A percentile compares a stretch with the other conserved stretches of the same genome.
Conservation (phyloP, 129 eudicot species). For the Saposhnikovia divaricata region DNA sequence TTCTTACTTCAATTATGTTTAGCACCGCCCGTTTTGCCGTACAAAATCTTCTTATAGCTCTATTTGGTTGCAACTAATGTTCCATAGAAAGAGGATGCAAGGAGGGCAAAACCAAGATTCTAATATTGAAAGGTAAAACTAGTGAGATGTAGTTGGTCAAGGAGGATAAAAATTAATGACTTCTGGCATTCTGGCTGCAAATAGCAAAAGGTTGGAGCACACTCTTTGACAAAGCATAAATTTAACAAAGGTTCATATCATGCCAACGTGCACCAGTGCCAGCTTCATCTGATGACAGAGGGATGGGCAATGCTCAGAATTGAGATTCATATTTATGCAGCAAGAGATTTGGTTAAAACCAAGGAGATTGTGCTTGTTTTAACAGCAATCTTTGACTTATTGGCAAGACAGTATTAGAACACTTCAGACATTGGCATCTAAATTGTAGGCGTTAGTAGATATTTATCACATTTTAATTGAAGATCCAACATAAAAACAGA, state of each 20-base stretch:
- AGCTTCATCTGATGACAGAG: slow-evolving; percentile 1
- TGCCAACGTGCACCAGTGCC: not conserved
- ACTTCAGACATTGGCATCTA: not conserved
- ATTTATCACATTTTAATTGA: too few relatives aligned
- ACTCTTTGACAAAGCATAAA: not conserved
- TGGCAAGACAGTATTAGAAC: not conserved
- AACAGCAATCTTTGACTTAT: too few relatives aligned
- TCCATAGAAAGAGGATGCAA: too few relatives aligned
- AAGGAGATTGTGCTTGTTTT: not conserved
- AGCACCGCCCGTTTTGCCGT: not conserved
- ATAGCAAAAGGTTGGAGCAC: not conserved
- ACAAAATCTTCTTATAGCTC: too few relatives aligned
- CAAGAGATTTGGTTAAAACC: not conserved
- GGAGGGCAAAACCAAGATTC: not conserved
- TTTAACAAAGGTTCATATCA: not conserved
- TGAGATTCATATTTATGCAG: not conserved
- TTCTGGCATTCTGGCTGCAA: not conserved
- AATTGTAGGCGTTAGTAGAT: not conserved
- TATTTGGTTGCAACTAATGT: too few relatives aligned
- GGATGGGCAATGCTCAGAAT: not conserved
- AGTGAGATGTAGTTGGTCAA: not conserved
- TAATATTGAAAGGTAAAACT: not conserved
- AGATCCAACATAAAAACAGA: not conserved
- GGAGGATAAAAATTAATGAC: not conserved
- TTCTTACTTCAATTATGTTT: too few relatives aligned